Evolutionary conservation across 352 stramenopile species (phyloP), one percentile per base, ranked within the genome.

Genomic region (Pythium phragmiticola): DNA sequence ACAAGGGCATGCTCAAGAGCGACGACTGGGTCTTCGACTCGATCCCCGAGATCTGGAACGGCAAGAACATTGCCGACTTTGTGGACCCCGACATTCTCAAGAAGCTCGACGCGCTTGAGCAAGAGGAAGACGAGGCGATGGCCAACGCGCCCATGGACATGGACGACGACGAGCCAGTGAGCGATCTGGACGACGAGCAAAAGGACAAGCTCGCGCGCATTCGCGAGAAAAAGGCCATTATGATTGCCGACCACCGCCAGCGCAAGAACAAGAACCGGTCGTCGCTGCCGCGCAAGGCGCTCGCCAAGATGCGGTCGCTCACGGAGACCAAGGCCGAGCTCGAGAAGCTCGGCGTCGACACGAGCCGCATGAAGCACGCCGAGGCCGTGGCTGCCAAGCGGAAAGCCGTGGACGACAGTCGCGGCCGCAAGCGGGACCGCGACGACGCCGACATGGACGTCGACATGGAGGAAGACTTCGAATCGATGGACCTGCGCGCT

Each of bases 31-130:
- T 89, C 43, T 96, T 95, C 70, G 98, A 99, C 75, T 81, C 89
- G 39, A 98, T 99, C 59, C 98, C 98, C 6, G 94, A 99, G 78
- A 99, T 99, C 74, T 98, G 98, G 81, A 98, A 99, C 76, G 98
- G 98, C 65, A 99, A 99, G 81, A 99, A 99, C 78, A 96, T 99
- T 84, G 89, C 93, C 50, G 98, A 99, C 76, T 99, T 98, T 76
- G 86, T 99, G 51, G 98, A 99, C 71, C 85, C 96, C 9, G 97
- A 99, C 39, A 99, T 99, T 74, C 90, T 98, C 48, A 95, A 93
- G 57, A 96, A 95, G 66, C 87, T 99, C 36, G 90, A 93, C 16
- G 84, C 89, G 41, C 79, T 99, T 48, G 98, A 99, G 79, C 72
- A 92, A 57, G 97, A 99, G 73, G 98, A 99, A 73, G 96, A 99